Conservation (phyloP, 352 stramenopile species). For the Pythium folliculosum region DNA sequence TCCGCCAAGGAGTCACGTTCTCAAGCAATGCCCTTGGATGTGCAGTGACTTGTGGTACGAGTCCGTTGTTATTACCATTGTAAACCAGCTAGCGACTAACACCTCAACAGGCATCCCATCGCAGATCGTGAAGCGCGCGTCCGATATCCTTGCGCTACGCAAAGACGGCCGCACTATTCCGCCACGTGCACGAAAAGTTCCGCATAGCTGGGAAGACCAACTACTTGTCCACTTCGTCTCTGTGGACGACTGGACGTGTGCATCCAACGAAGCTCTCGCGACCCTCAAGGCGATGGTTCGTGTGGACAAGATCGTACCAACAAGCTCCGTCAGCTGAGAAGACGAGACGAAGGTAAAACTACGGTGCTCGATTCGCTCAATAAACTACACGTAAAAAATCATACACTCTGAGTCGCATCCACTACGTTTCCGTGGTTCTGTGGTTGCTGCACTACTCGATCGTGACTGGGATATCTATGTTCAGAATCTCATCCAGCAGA, state of each 20-base stretch:
- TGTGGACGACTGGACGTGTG: conserved; percentile 20
- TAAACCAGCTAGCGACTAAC: neutral
- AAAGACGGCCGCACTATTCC: conserved; percentile 18
- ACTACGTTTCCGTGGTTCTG: neutral
- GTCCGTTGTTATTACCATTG: neutral
- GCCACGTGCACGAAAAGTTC: neutral
- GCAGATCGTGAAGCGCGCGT: conserved; percentile 25
- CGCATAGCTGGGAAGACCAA: conserved; percentile 24
- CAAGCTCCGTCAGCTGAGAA: neutral
- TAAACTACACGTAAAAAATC: conserved; percentile 23
- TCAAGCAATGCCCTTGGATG: conserved; percentile 79
- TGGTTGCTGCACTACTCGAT: conserved; percentile 12
- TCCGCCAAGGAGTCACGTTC: conserved; percentile 56
- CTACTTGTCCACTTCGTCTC: conserved; percentile 21
- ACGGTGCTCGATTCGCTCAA: neutral
- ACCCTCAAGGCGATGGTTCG: conserved; percentile 24
- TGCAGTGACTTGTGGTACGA: conserved; percentile 59
- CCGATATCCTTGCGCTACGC: conserved; percentile 21
- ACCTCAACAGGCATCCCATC: conserved; percentile 14
- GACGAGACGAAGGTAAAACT: conserved; percentile 18
- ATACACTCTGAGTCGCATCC: conserved; percentile 3
- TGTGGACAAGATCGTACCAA: conserved; percentile 11
- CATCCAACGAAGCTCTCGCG: conserved; percentile 6
- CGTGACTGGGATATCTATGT: conserved; percentile 47
- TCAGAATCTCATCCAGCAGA: conserved; percentile 59